These are phyloP conservation scores for Corylus heterophylla DNA, from an alignment of 306 rosid species.

Conservation along the genomic window DNA sequence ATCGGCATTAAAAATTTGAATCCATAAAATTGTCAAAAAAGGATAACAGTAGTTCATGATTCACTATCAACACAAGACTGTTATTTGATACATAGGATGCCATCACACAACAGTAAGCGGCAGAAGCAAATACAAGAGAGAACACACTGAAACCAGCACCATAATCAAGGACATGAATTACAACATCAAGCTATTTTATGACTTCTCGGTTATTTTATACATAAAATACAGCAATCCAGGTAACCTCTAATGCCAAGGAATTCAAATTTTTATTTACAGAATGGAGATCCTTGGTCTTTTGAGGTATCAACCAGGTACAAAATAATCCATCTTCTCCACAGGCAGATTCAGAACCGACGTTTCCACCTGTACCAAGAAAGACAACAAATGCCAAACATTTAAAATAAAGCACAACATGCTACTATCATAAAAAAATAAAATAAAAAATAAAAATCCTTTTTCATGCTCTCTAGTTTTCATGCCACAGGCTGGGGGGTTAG, in stretches of 20 bases:
- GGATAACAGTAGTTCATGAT: background rate
- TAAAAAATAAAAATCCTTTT: background rate
- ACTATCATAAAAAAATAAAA: background rate
- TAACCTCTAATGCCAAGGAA: background rate
- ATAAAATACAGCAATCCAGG: constrained; percentile 11
- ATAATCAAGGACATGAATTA: background rate
- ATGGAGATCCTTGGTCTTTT: constrained; percentile 5
- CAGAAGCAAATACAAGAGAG: background rate
- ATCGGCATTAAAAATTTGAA: background rate
- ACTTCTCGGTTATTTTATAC: constrained; percentile 11
- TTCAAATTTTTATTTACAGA: constrained; percentile 45
- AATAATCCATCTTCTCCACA: constrained; percentile 91
- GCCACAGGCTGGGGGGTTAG: background rate
- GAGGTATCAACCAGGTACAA: constrained; percentile 69
- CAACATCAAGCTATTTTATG: constrained; percentile 1
- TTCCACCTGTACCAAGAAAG: constrained; percentile 54
- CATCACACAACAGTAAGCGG: background rate
- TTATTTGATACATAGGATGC: background rate
- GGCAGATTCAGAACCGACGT: constrained; percentile 85
- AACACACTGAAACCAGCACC: background rate
- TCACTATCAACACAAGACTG: background rate
- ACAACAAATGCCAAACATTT: constrained; percentile 10
- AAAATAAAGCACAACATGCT: background rate
- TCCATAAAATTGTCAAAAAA: background rate
- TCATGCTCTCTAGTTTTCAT: background rate